These are phyloP conservation scores for Hirsutella minnesotensis DNA, from an alignment of 2,329 filamentous ascomycete species.

Conservation along the genomic window DNA sequence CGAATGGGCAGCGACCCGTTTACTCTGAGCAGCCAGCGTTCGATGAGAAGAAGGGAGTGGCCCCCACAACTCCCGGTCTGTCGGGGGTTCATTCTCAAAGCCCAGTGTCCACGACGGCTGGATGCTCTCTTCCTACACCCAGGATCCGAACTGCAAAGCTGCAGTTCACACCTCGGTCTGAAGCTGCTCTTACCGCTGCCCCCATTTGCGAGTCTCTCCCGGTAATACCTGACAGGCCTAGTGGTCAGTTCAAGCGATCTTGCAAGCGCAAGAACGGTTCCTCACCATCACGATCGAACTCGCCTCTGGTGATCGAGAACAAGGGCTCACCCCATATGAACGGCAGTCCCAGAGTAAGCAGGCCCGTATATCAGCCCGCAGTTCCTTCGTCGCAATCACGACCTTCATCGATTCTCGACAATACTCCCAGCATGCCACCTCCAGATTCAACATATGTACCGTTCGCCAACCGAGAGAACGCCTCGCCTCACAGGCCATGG, in stretches of 20 bases:
- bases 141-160: not conserved
- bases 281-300: not conserved
- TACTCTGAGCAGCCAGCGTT: no score
- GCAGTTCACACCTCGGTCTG: not conserved
- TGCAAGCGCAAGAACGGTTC: not conserved
- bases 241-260: not conserved
- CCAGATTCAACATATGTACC: constrained; percentile 52
- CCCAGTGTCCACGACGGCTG: not conserved
- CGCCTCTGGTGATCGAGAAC: constrained; percentile 11
- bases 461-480: constrained; percentile 34
- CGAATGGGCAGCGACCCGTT: no score
- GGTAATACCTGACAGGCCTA: not conserved
- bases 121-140: not conserved
- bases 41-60: no score
- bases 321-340: constrained; percentile 27
- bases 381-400: constrained; percentile 33
- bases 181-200: not conserved
- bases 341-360: constrained; percentile 27
- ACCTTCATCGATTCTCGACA: constrained; percentile 40
- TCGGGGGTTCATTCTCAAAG: no score
- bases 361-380: constrained; percentile 41
- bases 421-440: constrained; percentile 46
- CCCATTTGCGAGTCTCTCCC: not conserved
- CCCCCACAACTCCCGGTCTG: no score
- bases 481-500: constrained; percentile 46